These are phyloP conservation scores for Myxozyma mucilagina DNA, from an alignment of 805 yeast species.

Conservation along the genomic window DNA sequence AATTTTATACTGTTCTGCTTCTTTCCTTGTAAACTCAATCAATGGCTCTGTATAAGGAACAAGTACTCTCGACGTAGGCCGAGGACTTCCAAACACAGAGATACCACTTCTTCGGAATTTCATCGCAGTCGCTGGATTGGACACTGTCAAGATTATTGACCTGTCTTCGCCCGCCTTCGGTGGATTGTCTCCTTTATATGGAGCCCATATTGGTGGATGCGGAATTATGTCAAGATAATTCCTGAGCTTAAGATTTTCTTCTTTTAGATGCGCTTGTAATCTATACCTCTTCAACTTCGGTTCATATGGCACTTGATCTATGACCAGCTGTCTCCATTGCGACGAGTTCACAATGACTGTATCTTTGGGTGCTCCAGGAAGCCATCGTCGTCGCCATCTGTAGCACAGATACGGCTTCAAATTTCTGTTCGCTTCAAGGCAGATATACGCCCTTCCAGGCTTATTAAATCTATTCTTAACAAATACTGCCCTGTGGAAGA, in stretches of 20 bases:
- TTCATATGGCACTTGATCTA: neutral
- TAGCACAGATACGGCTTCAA: neutral
- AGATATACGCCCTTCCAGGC: neutral
- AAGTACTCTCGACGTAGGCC: neutral
- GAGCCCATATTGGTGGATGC: neutral
- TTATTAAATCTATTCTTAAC: neutral
- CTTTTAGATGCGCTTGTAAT: neutral
- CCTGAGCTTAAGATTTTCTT: neutral
- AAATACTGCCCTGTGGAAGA: neutral
- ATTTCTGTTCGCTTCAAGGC: neutral
- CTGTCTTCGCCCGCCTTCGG: neutral
- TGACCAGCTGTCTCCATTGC: neutral
- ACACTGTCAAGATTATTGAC: neutral
- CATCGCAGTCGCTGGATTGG: neutral
- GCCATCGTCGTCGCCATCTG: neutral
- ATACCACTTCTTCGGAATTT: neutral
- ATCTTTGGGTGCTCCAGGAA: neutral
- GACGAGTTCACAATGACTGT: neutral
- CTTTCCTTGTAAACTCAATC: neutral
- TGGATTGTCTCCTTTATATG: neutral
- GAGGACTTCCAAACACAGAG: neutral
- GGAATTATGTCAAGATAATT: neutral
- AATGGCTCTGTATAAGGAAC: neutral
- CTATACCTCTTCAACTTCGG: neutral
- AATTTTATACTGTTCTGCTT: too few relatives aligned